Evolutionary conservation across 371 early-diverging fungal species (phyloP).

Genomic region (Mucor circinelloides): DNA sequence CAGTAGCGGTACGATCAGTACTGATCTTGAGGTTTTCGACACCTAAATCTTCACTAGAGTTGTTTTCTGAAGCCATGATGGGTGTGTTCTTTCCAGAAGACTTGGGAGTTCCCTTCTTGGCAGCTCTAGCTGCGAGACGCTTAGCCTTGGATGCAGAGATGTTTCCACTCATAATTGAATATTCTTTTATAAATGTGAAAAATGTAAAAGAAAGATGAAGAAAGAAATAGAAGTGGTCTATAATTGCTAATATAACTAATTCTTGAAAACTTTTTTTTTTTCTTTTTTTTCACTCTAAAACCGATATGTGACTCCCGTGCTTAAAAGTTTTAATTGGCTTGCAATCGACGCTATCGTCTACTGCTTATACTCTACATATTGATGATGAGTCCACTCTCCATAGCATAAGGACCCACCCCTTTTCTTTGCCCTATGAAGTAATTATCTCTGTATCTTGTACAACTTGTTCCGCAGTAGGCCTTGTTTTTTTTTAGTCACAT

Average conservation of each 20-base stretch:
- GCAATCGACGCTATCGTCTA: not conserved
- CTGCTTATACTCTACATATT: not conserved
- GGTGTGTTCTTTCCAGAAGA: conserved; percentile 39
- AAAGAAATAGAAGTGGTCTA: conserved; percentile 12
- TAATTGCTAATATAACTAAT: not conserved
- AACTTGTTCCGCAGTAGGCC: not conserved
- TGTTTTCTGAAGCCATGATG: conserved; percentile 29
- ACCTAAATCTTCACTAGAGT: conserved; percentile 37
- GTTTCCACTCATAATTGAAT: conserved; percentile 16
- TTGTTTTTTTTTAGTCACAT: not conserved
- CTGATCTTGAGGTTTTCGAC: conserved; percentile 44
- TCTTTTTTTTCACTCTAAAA: not conserved
- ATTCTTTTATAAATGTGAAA: not conserved
- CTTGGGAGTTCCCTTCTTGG: conserved; percentile 46
- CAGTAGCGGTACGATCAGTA: conserved; percentile 84
- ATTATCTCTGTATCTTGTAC: not conserved
- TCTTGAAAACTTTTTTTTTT: not conserved
- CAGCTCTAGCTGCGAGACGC: conserved; percentile 80
- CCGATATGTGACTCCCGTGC: not conserved
- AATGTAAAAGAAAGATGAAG: conserved; percentile 13
- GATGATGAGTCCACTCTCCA: not conserved
- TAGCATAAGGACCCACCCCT: not conserved
- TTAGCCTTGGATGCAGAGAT: conserved; percentile 81
- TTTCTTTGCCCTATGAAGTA: not conserved
- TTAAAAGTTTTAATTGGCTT: conserved; percentile 1